These are phyloP conservation scores for Thielaviopsis populi DNA, from an alignment of 2,329 filamentous ascomycete genomes.

Conservation along the genomic window DNA sequence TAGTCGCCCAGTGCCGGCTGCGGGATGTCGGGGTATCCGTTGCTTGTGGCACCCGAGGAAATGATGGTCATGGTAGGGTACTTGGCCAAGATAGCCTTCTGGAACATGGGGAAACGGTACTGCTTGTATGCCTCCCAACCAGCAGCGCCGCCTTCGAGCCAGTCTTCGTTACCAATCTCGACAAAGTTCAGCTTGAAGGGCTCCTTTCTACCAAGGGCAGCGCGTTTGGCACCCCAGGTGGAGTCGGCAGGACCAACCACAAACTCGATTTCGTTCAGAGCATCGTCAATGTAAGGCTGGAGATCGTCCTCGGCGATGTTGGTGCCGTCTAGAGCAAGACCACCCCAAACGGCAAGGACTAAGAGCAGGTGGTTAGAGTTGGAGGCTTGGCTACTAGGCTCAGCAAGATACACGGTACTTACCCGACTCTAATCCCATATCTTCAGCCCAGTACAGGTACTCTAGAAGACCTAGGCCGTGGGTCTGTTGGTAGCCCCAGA, in stretches of 20 bases:
- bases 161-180: slow-evolving; percentile 55
- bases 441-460: slow-evolving; percentile 45
- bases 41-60: slow-evolving; percentile 32
- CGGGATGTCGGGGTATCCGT: slow-evolving; percentile 28
- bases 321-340: slow-evolving; percentile 39
- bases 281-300: slow-evolving; percentile 41
- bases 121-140: slow-evolving; percentile 36
- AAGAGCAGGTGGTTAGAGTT: slow-evolving; percentile 14
- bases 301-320: slow-evolving; percentile 37
- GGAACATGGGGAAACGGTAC: slow-evolving; percentile 44
- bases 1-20: slow-evolving; percentile 33
- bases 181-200: slow-evolving; percentile 47
- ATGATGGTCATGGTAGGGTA: slow-evolving; percentile 45
- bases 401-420: slow-evolving; percentile 17
- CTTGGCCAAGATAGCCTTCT: slow-evolving; percentile 39
- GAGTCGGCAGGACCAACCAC: slow-evolving; percentile 38
- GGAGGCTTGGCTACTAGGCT: background rate
- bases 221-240: slow-evolving; percentile 42
- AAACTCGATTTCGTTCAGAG: slow-evolving; percentile 49
- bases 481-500: slow-evolving; percentile 47
- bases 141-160: slow-evolving; percentile 35
- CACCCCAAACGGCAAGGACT: slow-evolving; percentile 43
- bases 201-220: slow-evolving; percentile 43
- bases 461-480: slow-evolving; percentile 48
- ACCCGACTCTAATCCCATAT: slow-evolving; percentile 41